Evolutionary conservation across 1,284 basidiomycete species (phyloP).

Genomic region (Thecaphora thlaspeos): DNA sequence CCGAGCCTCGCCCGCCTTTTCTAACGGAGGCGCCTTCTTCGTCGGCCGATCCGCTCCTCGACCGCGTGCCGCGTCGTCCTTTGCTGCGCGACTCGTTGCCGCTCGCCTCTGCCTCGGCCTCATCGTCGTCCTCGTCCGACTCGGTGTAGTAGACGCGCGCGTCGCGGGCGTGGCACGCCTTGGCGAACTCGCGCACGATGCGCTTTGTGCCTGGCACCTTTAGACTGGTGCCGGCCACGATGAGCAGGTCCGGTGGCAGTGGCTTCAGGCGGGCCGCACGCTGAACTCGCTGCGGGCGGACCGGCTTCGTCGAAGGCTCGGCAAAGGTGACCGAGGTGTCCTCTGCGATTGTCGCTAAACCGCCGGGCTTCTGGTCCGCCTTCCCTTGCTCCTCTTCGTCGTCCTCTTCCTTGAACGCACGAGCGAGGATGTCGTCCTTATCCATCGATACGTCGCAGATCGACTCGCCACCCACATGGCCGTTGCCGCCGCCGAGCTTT

Average conservation of each 20-base stretch:
- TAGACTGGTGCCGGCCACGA: conserved; percentile 93
- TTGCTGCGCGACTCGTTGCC: conserved; percentile 9
- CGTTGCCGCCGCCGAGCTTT: too few species aligned
- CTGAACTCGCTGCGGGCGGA: background rate
- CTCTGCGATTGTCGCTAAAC: too few species aligned
- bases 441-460: too few species aligned
- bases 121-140: conserved; percentile 37
- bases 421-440: conserved; percentile 33
- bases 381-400: conserved; percentile 6
- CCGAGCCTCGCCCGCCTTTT: conserved; percentile 2
- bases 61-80: conserved; percentile 4
- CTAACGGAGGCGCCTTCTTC: background rate
- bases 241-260: conserved; percentile 76
- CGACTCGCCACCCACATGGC: too few species aligned
- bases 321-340: background rate
- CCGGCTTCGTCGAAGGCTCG: background rate
- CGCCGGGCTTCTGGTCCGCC: background rate
- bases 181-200: conserved; percentile 89
- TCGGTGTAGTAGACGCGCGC: conserved; percentile 22
- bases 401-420: conserved; percentile 32
- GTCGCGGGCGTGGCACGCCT: conserved; percentile 67
- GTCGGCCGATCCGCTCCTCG: conserved; percentile 4
- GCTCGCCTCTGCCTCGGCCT: conserved; percentile 22
- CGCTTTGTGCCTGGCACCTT: conserved; percentile 91
- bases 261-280: conserved; percentile 49